Percentiles rank a stretch among this genome's conserved stretches.
phyloP scores from a whole-genome alignment of 345 rosid genomes.

The Barbarea vulgaris region DNA sequence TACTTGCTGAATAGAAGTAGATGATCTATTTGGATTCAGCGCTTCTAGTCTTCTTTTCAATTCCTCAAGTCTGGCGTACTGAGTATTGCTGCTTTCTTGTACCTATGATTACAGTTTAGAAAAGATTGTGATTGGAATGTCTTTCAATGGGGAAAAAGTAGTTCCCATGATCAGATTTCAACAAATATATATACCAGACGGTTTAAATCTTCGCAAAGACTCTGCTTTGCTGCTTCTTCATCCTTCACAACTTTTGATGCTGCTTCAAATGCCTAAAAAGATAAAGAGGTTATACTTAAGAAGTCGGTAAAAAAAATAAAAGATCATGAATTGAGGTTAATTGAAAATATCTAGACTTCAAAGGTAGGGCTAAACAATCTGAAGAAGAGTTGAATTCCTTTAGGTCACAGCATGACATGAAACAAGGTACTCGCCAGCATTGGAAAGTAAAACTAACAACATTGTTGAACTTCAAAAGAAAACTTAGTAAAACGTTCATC shows the following conservation, averaged over 20 bases:
- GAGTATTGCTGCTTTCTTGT: conserved; percentile 73
- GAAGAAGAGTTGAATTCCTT: neutral
- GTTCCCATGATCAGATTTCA: conserved; percentile 1
- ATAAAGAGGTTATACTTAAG: conserved; percentile 12
- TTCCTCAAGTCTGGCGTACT: conserved; percentile 79
- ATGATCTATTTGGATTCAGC: conserved; percentile 64
- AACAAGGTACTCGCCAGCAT: neutral
- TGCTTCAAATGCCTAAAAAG: conserved; percentile 59
- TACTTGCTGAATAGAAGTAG: conserved; percentile 50
- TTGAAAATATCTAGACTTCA: neutral
- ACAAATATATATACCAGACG: conserved; percentile 57
- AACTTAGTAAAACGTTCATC: neutral
- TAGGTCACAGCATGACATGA: neutral
- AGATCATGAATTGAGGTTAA: too few species aligned
- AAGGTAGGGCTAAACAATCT: neutral
- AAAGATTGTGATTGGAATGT: conserved; percentile 15
- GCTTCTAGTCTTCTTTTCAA: conserved; percentile 78
- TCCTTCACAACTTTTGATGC: conserved; percentile 65
- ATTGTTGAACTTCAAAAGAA: neutral
- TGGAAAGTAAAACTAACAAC: conserved; percentile 12
- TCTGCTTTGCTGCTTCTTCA: conserved; percentile 80
- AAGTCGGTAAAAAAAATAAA: too few species aligned
- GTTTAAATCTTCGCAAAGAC: conserved; percentile 79
- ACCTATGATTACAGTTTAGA: conserved; percentile 45
- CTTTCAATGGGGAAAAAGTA: neutral